Percentiles rank a stretch among this genome's conserved stretches.
These are phyloP conservation scores for Symbiodinium pilosum DNA, from an alignment of 73 alveolate species.

Conservation along the genomic window DNA sequence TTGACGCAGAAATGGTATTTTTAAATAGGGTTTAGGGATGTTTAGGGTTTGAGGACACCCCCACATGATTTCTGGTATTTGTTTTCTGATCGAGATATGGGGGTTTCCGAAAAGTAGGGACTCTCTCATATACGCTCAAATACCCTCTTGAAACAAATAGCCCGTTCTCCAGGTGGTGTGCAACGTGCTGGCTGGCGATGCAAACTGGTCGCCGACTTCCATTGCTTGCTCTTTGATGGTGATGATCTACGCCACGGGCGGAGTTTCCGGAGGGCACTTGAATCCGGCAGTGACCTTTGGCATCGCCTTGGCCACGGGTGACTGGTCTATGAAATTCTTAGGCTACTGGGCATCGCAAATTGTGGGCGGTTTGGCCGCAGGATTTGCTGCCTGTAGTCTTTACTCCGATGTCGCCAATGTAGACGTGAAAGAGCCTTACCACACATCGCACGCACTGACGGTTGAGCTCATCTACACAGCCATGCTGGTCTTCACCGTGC, in stretches of 20 bases:
- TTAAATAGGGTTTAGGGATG: background rate
- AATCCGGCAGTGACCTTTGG: background rate
- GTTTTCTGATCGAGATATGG: too few relatives aligned
- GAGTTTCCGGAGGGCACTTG: background rate
- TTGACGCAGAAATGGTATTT: too few relatives aligned
- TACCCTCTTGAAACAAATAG: too few relatives aligned
- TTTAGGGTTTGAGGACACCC: background rate
- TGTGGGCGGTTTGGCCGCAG: background rate
- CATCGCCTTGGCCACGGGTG: background rate
- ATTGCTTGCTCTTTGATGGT: constrained; percentile 20
- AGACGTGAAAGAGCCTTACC: background rate
- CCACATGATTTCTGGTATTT: too few relatives aligned
- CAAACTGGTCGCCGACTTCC: background rate
- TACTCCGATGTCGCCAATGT: background rate
- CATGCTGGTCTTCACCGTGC: constrained; percentile 14
- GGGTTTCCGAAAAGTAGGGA: too few relatives aligned
- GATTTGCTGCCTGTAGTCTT: background rate
- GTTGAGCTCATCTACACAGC: constrained; percentile 17
- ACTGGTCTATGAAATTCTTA: background rate
- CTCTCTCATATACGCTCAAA: too few relatives aligned
- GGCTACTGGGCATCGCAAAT: background rate
- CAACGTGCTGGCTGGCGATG: background rate
- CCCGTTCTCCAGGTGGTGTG: constrained; percentile 3
- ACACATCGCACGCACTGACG: constrained; percentile 14
- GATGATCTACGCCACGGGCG: constrained; percentile 14